phyloP scores from a whole-genome alignment of 2,329 filamentous ascomycete genomes.

The Aspergillus floridensis region DNA sequence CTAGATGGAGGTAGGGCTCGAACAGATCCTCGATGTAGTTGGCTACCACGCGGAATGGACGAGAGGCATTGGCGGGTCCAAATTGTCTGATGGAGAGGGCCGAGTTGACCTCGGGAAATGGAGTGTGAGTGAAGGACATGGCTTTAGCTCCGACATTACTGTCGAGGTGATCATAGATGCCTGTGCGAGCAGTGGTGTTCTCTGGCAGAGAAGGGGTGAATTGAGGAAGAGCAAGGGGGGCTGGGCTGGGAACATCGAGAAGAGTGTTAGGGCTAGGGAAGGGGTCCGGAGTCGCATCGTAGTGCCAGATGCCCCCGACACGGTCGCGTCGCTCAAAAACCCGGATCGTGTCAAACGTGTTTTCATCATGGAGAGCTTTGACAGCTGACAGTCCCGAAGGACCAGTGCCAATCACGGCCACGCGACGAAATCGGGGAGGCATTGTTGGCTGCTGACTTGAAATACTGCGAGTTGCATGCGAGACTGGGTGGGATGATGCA shows the following conservation, averaged over 20 bases:
- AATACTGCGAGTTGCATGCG: too few relatives aligned
- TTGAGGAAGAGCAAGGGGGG: slow-evolving; percentile 19
- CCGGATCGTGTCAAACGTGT: slow-evolving; percentile 30
- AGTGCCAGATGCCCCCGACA: slow-evolving; percentile 33
- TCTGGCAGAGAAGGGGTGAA: slow-evolving; percentile 17
- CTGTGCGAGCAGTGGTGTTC: slow-evolving; percentile 25
- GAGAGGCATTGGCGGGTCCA: slow-evolving; percentile 22
- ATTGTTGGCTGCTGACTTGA: too few relatives aligned
- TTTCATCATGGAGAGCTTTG: slow-evolving; percentile 30
- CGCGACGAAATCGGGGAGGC: too few relatives aligned
- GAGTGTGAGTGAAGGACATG: slow-evolving; percentile 30
- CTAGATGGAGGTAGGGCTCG: slow-evolving; percentile 25
- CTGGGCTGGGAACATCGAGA: not conserved
- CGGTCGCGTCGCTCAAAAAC: slow-evolving; percentile 33
- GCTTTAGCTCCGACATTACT: slow-evolving; percentile 29
- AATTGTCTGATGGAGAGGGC: slow-evolving; percentile 19
- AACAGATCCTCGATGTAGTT: slow-evolving; percentile 27
- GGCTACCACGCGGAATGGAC: slow-evolving; percentile 24
- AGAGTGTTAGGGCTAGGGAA: slow-evolving; percentile 17
- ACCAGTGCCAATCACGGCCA: too few relatives aligned
- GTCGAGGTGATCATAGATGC: slow-evolving; percentile 23
- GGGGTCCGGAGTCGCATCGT: slow-evolving; percentile 25
- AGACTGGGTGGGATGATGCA: too few relatives aligned
- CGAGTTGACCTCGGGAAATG: slow-evolving; percentile 25
- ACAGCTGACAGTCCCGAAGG: too few relatives aligned